Evolutionary conservation across 2,329 filamentous ascomycete species (phyloP).

Genomic region (Diaporthe helianthi): DNA sequence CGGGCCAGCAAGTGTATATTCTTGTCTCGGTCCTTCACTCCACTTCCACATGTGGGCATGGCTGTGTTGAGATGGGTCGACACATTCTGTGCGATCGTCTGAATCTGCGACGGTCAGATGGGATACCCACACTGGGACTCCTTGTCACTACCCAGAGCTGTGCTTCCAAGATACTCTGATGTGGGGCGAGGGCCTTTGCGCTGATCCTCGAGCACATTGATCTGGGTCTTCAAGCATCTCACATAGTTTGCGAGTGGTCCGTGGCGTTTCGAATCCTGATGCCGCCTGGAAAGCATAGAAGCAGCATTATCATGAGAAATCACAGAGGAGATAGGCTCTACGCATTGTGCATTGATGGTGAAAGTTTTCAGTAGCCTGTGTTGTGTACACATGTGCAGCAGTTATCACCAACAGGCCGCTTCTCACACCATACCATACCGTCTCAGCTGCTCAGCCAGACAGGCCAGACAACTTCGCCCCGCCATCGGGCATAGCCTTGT

Average conservation of each 20-base stretch:
- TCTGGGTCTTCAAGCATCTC: not conserved
- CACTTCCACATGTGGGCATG: not conserved
- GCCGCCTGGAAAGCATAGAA: not conserved
- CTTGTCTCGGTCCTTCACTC: conserved; percentile 1
- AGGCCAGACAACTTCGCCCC: not conserved
- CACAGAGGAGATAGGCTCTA: conserved; percentile 3
- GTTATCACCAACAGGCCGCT: not conserved
- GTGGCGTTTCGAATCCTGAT: not conserved
- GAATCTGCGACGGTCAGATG: conserved; percentile 8
- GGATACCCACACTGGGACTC: not conserved
- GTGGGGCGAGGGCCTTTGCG: not conserved
- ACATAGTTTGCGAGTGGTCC: not conserved
- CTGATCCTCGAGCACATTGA: not conserved
- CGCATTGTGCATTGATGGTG: too few relatives aligned
- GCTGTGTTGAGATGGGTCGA: conserved; percentile 5
- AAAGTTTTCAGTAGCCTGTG: not conserved
- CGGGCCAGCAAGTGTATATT: not conserved
- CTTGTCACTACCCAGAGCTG: not conserved
- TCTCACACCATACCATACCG: not conserved
- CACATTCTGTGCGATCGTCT: conserved; percentile 18
- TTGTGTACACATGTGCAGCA: not conserved
- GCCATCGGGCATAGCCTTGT: not conserved
- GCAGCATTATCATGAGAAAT: not conserved
- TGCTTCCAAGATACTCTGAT: not conserved
- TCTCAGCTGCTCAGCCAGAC: too few relatives aligned